phyloP scores from a whole-genome alignment of 495 filamentous ascomycete genomes.

The Penicillium lividum region DNA sequence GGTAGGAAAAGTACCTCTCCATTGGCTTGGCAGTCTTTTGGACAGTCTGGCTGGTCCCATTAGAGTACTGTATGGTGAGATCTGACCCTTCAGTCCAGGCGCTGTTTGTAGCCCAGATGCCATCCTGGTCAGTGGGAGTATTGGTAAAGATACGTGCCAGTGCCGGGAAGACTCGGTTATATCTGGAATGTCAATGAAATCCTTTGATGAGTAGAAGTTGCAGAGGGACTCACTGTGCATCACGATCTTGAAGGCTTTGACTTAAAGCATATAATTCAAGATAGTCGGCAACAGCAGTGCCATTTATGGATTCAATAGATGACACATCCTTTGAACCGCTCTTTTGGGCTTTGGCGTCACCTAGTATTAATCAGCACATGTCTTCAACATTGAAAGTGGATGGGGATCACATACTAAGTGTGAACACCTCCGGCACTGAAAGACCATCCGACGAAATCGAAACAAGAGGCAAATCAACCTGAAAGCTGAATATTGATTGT shows the following conservation, averaged over 20 bases:
- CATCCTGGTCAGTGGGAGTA: conserved; percentile 21
- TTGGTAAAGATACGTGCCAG: conserved; percentile 26
- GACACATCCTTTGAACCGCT: conserved; percentile 20
- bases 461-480: conserved; percentile 26
- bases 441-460: conserved; percentile 42
- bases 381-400: background rate
- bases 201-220: background rate
- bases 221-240: conserved; percentile 35
- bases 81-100: conserved; percentile 28
- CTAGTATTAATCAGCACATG: conserved; percentile 7
- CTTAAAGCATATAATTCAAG: conserved; percentile 21
- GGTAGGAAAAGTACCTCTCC: conserved; percentile 27
- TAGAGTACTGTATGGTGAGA: conserved; percentile 21
- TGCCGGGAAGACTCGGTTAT: conserved; percentile 28
- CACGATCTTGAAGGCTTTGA: conserved; percentile 35
- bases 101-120: conserved; percentile 25
- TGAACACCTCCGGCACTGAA: conserved; percentile 38
- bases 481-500: conserved; percentile 27
- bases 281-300: conserved; percentile 28
- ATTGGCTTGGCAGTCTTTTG: conserved; percentile 22
- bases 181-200: conserved; percentile 21
- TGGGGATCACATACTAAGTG: conserved; percentile 15
- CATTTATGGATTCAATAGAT: conserved; percentile 37
- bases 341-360: conserved; percentile 25
- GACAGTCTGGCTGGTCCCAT: conserved; percentile 22